phyloP scores from a whole-genome alignment of 306 rosid species.

The Sindora glabra region DNA sequence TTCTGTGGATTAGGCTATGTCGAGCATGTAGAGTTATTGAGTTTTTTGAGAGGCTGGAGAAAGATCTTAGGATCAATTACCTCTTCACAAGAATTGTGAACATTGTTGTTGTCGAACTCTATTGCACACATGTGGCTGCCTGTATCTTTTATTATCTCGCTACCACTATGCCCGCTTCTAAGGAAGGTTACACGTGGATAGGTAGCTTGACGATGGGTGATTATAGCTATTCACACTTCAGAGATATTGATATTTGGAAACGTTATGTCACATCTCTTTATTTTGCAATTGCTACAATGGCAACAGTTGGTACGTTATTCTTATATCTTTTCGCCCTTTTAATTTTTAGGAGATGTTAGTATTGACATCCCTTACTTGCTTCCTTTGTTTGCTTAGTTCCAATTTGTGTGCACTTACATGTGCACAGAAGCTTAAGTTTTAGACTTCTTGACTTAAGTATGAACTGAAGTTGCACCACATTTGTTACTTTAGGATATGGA shows the following conservation, averaged over 20 bases:
- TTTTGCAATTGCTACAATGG: conserved; percentile 68
- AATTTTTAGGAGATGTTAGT: too few species aligned
- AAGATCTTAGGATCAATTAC: conserved; percentile 46
- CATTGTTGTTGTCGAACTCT: conserved; percentile 57
- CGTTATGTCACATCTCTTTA: conserved; percentile 59
- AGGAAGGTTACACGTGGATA: conserved; percentile 64
- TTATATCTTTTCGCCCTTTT: too few species aligned
- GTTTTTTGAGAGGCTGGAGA: conserved; percentile 45
- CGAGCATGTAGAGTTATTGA: conserved; percentile 44
- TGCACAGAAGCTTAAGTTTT: too few species aligned
- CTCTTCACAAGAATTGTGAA: conserved; percentile 40
- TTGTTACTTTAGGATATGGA: conserved; percentile 55
- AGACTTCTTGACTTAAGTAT: too few species aligned
- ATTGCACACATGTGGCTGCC: conserved; percentile 64
- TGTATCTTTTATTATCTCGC: conserved; percentile 66
- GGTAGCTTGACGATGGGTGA: conserved; percentile 63
- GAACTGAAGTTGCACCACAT: too few species aligned
- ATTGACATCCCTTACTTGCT: neutral
- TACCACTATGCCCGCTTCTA: conserved; percentile 38
- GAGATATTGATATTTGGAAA: conserved; percentile 50
- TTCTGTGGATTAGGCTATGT: conserved; percentile 48
- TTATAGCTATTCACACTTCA: conserved; percentile 42
- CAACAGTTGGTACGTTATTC: conserved; percentile 46
- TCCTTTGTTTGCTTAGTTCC: neutral
- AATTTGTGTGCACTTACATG: too few species aligned